A percentile compares a stretch with the other conserved stretches of the same genome.
Conservation (phyloP, 2,329 filamentous ascomycete genomes). For the Cryphonectria nitschkei region DNA sequence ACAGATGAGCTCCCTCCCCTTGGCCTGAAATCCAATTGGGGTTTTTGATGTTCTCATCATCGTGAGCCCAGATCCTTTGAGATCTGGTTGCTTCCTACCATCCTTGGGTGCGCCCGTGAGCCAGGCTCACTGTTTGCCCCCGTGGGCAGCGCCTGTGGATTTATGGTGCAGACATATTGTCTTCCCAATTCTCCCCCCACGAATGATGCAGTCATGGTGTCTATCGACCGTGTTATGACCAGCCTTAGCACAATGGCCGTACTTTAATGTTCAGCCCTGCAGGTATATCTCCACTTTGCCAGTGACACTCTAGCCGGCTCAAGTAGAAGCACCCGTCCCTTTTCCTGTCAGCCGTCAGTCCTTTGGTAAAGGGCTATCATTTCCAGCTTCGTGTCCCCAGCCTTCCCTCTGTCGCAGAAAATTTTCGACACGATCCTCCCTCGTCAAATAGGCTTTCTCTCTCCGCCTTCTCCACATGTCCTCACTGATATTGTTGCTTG, state of each 20-base stretch:
- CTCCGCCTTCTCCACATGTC: slow-evolving; percentile 58
- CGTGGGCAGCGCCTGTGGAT: not conserved
- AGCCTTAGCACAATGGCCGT: not conserved
- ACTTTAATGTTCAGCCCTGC: not conserved
- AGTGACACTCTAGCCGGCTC: not conserved
- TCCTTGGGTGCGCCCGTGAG: not conserved
- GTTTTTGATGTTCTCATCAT: slow-evolving; percentile 39
- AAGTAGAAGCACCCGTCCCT: not conserved
- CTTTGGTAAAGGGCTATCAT: slow-evolving; percentile 14
- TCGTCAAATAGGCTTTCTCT: slow-evolving; percentile 54
- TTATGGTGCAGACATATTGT: not conserved
- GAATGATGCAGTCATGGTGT: slow-evolving; percentile 18
- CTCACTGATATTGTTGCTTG: slow-evolving; percentile 68
- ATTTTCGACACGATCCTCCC: slow-evolving; percentile 71
- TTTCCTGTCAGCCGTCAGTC: not conserved
- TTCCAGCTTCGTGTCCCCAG: slow-evolving; percentile 34
- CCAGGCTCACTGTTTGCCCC: not conserved
- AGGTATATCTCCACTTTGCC: too few relatives aligned
- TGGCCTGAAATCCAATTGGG: slow-evolving; percentile 45
- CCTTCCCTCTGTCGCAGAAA: slow-evolving; percentile 76
- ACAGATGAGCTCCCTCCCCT: not conserved
- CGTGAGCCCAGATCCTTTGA: slow-evolving; percentile 16
- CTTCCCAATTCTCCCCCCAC: not conserved
- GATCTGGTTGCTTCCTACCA: slow-evolving; percentile 18
- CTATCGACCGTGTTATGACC: slow-evolving; percentile 6